Evolutionary conservation across 768 basidiomycete species (phyloP).

Genomic region (Kwoniella dendrophila): DNA sequence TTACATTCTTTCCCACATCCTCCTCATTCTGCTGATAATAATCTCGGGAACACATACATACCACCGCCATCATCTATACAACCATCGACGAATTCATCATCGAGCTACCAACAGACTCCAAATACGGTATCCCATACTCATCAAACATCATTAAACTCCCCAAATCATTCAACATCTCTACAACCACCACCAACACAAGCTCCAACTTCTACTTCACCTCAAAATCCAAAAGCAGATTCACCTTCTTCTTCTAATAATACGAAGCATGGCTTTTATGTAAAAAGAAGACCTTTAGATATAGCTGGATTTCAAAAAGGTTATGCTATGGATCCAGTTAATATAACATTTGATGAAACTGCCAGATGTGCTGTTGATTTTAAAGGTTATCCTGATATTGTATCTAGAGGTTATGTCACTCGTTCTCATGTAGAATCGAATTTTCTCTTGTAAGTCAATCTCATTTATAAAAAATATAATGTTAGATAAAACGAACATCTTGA

Average conservation of each 20-base stretch:
- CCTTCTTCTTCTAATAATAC: neutral
- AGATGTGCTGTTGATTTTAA: conserved; percentile 8
- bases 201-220: neutral
- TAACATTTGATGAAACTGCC: conserved; percentile 20
- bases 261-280: neutral
- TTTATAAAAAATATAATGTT: neutral
- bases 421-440: conserved; percentile 32
- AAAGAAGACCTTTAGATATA: neutral
- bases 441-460: conserved; percentile 19
- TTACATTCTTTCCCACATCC: no score
- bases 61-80: no score
- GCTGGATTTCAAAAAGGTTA: neutral
- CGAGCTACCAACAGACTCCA: no score
- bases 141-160: no score
- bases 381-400: conserved; percentile 21
- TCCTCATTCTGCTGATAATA: no score
- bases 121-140: no score
- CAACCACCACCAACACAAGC: no score
- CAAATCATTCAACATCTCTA: no score
- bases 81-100: no score
- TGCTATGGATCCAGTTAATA: neutral
- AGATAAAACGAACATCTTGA: no score
- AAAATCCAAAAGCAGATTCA: neutral
- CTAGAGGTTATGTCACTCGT: conserved; percentile 14
- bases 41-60: no score